Percentiles rank a stretch among this genome's conserved stretches.
Evolutionary conservation across 2,329 filamentous ascomycete genomes (phyloP).

Genomic region (Fulvia fulva): DNA sequence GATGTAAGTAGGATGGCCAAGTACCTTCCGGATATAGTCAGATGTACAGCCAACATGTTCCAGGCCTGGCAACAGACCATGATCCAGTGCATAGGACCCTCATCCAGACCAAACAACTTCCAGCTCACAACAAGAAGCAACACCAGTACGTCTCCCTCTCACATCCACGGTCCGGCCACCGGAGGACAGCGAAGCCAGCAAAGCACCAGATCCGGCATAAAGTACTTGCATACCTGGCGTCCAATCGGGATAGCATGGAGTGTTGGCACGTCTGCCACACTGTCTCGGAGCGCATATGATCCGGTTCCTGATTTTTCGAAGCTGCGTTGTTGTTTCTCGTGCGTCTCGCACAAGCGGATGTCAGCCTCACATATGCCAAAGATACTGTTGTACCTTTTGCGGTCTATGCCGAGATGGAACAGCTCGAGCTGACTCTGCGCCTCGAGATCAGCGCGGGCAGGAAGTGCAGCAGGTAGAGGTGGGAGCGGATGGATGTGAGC

Average conservation of each 20-base stretch:
- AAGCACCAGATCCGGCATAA: not conserved
- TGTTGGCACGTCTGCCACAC: not conserved
- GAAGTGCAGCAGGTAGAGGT: not conserved
- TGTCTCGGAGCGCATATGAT: not conserved
- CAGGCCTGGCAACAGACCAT: not conserved
- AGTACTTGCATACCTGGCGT: not conserved
- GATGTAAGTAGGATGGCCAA: no score
- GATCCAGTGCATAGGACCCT: not conserved
- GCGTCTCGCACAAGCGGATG: not conserved
- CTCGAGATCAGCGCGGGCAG: not conserved
- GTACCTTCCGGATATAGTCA: no score
- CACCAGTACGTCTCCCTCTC: not conserved
- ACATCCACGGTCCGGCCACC: not conserved
- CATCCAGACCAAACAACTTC: not conserved
- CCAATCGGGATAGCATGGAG: not conserved
- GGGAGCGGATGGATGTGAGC: not conserved
- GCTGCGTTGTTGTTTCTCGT: not conserved
- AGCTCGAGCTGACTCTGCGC: not conserved
- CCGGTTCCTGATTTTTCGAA: not conserved
- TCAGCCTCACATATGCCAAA: not conserved
- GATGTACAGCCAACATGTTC: no score
- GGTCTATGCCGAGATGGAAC: not conserved
- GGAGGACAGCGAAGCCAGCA: not conserved
- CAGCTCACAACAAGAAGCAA: not conserved
- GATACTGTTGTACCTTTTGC: not conserved